Base-by-base conservation (phyloP, 345 rosid genomes). In the Moricandia arvensis region DNA sequence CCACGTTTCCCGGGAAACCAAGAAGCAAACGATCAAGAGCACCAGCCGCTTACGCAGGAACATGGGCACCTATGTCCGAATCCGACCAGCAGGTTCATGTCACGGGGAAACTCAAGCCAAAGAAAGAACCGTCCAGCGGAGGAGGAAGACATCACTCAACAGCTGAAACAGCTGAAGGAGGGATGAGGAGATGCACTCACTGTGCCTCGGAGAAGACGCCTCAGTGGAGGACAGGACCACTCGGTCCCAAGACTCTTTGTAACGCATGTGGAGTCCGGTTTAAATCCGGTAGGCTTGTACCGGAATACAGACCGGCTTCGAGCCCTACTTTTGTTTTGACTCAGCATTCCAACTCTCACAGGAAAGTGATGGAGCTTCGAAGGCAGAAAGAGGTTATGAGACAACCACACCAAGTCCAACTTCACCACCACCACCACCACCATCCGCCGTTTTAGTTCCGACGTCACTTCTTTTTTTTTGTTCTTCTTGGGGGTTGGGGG, bases 171-270 rank as follows among this genome's bases (percentile, higher is more conserved):
- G 31, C 61, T 53, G 79, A 63, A 51, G 81, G 64, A 68, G 85
- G 78, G 7, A 64, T 72, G 59, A 72, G 96, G 67, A 79, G 87
- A 71, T 90, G 96, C 79, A 84, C 84, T 6, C 96, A 90, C 78
- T 90, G 96, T 76, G 86, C 93, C 1, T 87, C 96, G 16, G 93
- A 88, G 84, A 90, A 86, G 80, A 90, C 96, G 8, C 96, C 96
- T 6, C 96, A 90, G 67, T 90, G 96, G 96, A 76, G 96, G 55
- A 85, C 96, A 1, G 96, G 96, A 13, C 96, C 96, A 2, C 68
- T 86, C 6, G 96, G 96, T 0, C 96, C 96, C 0, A 90, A 90
- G 82, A 87, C 93, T 3, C 71, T 90, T 1, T 90, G 96, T 35
- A 90, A 90, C 60, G 93, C 93, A 0, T 90, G 96, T 30, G 96